A percentile compares a stretch with the other conserved stretches of the same genome.
Evolutionary conservation across 1,139 yeast species (phyloP).

Genomic region (Candida tunisiensis): DNA sequence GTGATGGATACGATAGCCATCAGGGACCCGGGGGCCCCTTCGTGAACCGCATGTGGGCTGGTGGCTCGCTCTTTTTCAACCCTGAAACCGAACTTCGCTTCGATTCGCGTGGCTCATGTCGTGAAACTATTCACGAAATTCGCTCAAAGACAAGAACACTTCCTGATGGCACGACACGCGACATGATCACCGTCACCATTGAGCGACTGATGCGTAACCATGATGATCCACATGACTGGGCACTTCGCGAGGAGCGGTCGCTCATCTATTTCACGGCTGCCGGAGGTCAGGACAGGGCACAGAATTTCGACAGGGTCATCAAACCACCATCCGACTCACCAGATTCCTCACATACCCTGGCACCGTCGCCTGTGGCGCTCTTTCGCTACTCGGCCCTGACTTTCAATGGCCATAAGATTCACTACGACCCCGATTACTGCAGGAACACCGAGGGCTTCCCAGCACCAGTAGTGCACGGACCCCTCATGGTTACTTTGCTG

Average conservation of each 20-base stretch:
- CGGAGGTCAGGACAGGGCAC: constrained; percentile 5
- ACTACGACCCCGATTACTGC: constrained; percentile 45
- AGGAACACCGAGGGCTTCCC: constrained; percentile 39
- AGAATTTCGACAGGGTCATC: constrained; percentile 1
- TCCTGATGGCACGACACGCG: too few species aligned
- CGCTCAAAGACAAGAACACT: too few species aligned
- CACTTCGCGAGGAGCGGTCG: constrained; percentile 14
- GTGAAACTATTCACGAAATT: constrained; percentile 10
- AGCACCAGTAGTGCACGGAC: constrained; percentile 61
- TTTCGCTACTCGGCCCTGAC: constrained; percentile 59
- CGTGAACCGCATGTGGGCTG: constrained; percentile 65
- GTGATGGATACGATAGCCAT: constrained; percentile 71
- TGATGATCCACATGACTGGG: constrained; percentile 9
- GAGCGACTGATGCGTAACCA: constrained; percentile 12
- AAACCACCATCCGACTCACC: constrained; percentile 4
- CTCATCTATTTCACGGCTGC: constrained; percentile 14
- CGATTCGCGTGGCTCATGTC: constrained; percentile 16
- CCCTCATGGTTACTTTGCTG: constrained; percentile 45
- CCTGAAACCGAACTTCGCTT: constrained; percentile 18
- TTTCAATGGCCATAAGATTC: constrained; percentile 71
- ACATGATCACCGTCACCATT: constrained; percentile 15
- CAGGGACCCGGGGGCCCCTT: constrained; percentile 48
- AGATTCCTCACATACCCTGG: constrained; percentile 8
- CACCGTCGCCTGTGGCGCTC: constrained; percentile 19
- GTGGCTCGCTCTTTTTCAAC: constrained; percentile 39